A percentile compares a stretch with the other conserved stretches of the same genome.
Conservation (phyloP, 2,329 filamentous ascomycete species). For the Capronia americana region DNA sequence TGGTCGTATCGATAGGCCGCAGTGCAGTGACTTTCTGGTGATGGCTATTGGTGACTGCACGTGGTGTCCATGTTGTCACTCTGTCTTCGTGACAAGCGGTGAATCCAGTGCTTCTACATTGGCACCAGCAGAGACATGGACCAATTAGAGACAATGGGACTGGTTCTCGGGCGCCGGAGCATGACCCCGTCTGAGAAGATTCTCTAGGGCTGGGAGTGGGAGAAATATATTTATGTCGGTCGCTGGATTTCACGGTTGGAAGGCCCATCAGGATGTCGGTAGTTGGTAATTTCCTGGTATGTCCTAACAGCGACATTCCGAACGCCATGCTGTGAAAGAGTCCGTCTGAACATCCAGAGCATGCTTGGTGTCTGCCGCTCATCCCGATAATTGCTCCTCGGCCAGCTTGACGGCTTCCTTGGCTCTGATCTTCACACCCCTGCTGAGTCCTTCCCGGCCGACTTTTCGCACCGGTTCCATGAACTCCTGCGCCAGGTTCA, state of each 20-base stretch:
- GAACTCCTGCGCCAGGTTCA: slow-evolving; percentile 22
- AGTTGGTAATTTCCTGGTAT: not conserved
- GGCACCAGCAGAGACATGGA: not conserved
- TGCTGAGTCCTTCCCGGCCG: slow-evolving; percentile 32
- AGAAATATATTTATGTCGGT: not conserved
- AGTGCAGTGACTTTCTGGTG: not conserved
- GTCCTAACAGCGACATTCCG: not conserved
- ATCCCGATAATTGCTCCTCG: slow-evolving; percentile 24
- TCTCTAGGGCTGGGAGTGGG: not conserved
- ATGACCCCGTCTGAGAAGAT: not conserved
- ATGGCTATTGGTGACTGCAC: not conserved
- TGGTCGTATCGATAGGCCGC: not conserved
- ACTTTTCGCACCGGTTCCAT: slow-evolving; percentile 33
- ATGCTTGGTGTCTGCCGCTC: not conserved
- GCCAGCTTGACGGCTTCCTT: slow-evolving; percentile 31
- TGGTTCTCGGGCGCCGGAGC: not conserved
- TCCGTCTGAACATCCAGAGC: not conserved
- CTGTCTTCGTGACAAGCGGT: not conserved
- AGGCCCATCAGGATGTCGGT: not conserved
- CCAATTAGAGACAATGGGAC: not conserved
- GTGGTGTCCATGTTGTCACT: not conserved
- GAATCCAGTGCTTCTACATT: not conserved
- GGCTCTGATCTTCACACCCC: slow-evolving; percentile 34
- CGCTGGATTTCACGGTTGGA: not conserved
- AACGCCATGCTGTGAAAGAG: not conserved